A percentile compares a stretch with the other conserved stretches of the same genome.
Evolutionary conservation across 164 flowering plant genomes (phyloP).

Genomic region (Tetracentron sinense): DNA sequence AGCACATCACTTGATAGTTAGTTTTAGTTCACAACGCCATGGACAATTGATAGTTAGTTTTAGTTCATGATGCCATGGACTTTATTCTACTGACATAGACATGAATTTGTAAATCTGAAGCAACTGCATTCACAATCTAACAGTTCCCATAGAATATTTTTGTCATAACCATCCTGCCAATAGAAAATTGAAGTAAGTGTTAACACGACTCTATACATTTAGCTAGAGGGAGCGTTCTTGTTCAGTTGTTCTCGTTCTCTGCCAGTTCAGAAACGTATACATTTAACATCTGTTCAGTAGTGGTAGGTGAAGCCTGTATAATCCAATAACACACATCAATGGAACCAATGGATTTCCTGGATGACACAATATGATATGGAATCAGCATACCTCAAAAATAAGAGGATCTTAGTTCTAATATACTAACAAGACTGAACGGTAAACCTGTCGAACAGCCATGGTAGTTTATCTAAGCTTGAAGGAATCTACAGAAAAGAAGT

Average conservation of each 20-base stretch:
- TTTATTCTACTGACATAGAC: conserved; percentile 5
- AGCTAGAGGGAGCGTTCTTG: conserved; percentile 12
- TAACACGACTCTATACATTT: conserved; percentile 43
- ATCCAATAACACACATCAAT: conserved; percentile 7
- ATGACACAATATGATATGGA: too few species aligned
- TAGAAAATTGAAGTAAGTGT: conserved; percentile 15
- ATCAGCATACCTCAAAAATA: neutral
- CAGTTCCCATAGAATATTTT: conserved; percentile 13
- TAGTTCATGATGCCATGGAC: too few species aligned
- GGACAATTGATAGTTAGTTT: too few species aligned
- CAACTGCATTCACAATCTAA: conserved; percentile 15
- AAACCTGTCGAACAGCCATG: too few species aligned
- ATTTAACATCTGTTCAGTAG: conserved; percentile 62
- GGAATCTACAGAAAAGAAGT: too few species aligned
- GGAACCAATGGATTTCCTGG: too few species aligned
- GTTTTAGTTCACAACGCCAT: too few species aligned
- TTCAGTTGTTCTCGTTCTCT: too few species aligned
- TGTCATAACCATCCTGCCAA: conserved; percentile 25
- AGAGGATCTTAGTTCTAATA: conserved; percentile 1
- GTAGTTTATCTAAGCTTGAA: too few species aligned
- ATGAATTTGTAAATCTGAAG: conserved; percentile 9
- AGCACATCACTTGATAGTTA: too few species aligned
- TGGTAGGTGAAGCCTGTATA: conserved; percentile 62
- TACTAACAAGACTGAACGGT: too few species aligned
- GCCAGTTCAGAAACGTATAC: conserved; percentile 19